A percentile compares a stretch with the other conserved stretches of the same genome.
phyloP scores from a whole-genome alignment of 176 grass and related monocot species.

The Ananas comosus region DNA sequence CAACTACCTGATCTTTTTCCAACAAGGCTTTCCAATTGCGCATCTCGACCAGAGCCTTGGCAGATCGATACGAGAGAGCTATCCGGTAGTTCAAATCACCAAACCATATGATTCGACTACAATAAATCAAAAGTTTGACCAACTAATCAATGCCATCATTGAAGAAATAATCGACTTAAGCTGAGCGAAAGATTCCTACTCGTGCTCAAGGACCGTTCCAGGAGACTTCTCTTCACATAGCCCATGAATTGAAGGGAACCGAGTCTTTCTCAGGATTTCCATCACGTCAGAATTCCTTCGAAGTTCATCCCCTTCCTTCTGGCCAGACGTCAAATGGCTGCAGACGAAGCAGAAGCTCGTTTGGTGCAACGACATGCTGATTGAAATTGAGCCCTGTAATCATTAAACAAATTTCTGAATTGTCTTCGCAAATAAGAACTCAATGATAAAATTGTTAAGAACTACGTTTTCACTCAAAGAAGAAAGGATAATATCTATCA shows the following conservation, averaged over 20 bases:
- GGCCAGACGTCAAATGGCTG: slow-evolving; percentile 95
- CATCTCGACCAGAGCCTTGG: slow-evolving; percentile 98
- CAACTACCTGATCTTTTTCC: slow-evolving; percentile 95
- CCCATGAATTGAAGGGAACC: slow-evolving; percentile 76
- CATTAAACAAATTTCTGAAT: background rate
- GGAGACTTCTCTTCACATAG: slow-evolving; percentile 66
- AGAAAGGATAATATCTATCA: no score
- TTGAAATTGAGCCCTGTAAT: slow-evolving; percentile 90
- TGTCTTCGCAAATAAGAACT: background rate
- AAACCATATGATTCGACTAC: slow-evolving; percentile 91
- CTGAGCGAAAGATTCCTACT: slow-evolving; percentile 37
- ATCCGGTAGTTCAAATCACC: slow-evolving; percentile 99
- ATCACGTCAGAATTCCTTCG: slow-evolving; percentile 82
- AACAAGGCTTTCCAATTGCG: slow-evolving; percentile 95
- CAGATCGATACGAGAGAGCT: slow-evolving; percentile 84
- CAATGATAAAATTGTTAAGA: background rate
- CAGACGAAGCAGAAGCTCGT: slow-evolving; percentile 99
- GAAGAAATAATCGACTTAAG: background rate
- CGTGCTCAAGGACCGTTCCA: slow-evolving; percentile 85
- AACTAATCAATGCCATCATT: slow-evolving; percentile 6
- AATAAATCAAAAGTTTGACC: slow-evolving; percentile 14
- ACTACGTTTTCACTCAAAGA: background rate
- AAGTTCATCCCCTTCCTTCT: slow-evolving; percentile 93
- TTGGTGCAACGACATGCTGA: slow-evolving; percentile 99
- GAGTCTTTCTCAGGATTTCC: slow-evolving; percentile 87